A percentile compares a stretch with the other conserved stretches of the same genome.
These are phyloP conservation scores for Pyrenula massariospora DNA, from an alignment of 495 filamentous ascomycete genomes.

Conservation along the genomic window DNA sequence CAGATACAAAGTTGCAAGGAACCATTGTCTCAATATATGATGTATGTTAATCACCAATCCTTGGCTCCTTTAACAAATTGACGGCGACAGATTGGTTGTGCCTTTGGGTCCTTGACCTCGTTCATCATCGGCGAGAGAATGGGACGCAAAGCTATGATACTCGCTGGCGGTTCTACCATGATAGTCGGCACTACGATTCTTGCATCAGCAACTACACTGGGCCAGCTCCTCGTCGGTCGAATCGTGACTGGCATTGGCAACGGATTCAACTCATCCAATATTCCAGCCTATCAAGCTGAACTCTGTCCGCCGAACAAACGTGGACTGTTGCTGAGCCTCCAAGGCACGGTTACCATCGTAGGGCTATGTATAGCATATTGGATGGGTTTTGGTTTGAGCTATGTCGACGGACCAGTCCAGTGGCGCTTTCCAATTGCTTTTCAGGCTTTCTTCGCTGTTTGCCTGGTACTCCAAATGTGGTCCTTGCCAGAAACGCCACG, in stretches of 20 bases:
- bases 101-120: no score
- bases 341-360: conserved; percentile 69
- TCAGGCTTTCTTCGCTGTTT: conserved; percentile 61
- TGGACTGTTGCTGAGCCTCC: conserved; percentile 74
- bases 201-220: no score
- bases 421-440: conserved; percentile 80
- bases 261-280: conserved; percentile 67
- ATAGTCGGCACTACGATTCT: conserved; percentile 27
- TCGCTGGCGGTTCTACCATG: conserved; percentile 27
- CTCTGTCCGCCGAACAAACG: conserved; percentile 66
- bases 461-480: conserved; percentile 51
- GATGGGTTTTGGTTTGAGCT: no score
- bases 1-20: no score
- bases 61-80: no score
- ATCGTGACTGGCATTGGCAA: conserved; percentile 66
- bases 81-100: no score
- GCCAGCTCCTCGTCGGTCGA: conserved; percentile 67
- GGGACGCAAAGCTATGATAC: conserved; percentile 31
- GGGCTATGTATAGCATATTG: no score
- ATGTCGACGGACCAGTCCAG: no score
- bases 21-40: no score
- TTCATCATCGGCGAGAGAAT: conserved; percentile 27
- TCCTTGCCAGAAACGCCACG: conserved; percentile 69
- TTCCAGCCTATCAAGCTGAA: conserved; percentile 73
- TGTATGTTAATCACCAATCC: no score